Conservation (phyloP, 805 yeast species). For the Kregervanrija fluxuum region DNA sequence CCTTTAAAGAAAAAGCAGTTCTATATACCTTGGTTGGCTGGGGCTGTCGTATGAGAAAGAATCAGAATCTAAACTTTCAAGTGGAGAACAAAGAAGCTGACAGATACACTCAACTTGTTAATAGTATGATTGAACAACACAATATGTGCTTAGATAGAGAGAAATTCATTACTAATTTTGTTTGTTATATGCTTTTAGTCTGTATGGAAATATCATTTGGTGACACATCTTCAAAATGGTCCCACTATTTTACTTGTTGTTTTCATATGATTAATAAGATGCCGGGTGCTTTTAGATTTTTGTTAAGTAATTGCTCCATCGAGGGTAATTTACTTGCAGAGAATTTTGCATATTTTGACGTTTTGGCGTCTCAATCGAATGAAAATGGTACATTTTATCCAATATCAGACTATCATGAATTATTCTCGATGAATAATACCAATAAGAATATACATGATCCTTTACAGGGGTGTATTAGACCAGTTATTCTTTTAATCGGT, state of each 20-base stretch:
- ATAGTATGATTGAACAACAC: constrained; percentile 6
- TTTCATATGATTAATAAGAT: constrained; percentile 19
- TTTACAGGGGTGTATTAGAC: constrained; percentile 35
- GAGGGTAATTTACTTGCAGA: constrained; percentile 29
- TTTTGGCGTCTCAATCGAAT: constrained; percentile 31
- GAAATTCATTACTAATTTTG: constrained; percentile 20
- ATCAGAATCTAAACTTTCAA: constrained; percentile 15
- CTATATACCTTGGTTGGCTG: constrained; percentile 46
- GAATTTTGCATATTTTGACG: constrained; percentile 35
- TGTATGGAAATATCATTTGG: constrained; percentile 29
- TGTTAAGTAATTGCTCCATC: constrained; percentile 25
- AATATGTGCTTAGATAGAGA: constrained; percentile 11
- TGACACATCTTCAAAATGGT: constrained; percentile 28
- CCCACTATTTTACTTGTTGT: constrained; percentile 23
- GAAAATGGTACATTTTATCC: constrained; percentile 31
- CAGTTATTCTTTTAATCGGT: constrained; percentile 30
- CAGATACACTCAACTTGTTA: constrained; percentile 10
- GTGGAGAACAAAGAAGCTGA: constrained; percentile 17
- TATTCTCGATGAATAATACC: constrained; percentile 16
- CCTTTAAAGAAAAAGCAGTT: constrained; percentile 39
- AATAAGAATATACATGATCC: constrained; percentile 27
- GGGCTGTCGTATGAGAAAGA: constrained; percentile 34
- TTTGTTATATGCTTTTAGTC: constrained; percentile 24
- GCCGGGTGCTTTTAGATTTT: constrained; percentile 22
- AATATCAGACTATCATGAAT: constrained; percentile 25